Conservation (phyloP, 371 early-diverging fungal genomes). For the Rhizopus delemar region DNA sequence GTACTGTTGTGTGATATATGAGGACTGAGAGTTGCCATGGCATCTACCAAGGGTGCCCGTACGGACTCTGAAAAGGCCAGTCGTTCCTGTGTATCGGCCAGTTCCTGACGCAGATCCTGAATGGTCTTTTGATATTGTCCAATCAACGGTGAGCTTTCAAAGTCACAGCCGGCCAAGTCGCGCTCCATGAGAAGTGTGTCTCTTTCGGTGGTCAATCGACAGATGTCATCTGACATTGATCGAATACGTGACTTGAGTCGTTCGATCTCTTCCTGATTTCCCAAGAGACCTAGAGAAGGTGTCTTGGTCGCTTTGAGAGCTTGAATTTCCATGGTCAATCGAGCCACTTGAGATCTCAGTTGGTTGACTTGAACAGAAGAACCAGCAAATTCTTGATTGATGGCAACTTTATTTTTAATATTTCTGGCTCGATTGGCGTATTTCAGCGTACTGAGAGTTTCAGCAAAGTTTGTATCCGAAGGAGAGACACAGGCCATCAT, state of each 20-base stretch:
- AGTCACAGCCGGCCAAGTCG: conserved; percentile 25
- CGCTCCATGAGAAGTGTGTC: conserved; percentile 58
- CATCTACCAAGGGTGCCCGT: conserved; percentile 37
- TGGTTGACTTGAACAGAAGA: conserved; percentile 64
- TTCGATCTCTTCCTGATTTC: conserved; percentile 48
- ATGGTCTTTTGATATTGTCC: conserved; percentile 52
- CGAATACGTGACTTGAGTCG: conserved; percentile 52
- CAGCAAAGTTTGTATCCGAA: conserved; percentile 75
- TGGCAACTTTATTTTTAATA: conserved; percentile 74
- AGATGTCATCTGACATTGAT: conserved; percentile 49
- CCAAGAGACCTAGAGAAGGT: background rate
- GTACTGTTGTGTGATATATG: conserved; percentile 11
- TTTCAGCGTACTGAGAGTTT: conserved; percentile 88
- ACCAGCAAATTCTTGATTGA: conserved; percentile 48
- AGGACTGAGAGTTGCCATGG: conserved; percentile 21
- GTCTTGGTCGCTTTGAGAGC: conserved; percentile 30
- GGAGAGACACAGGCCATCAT: conserved; percentile 93
- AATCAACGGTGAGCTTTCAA: conserved; percentile 41
- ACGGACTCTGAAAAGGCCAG: conserved; percentile 29
- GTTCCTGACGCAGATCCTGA: conserved; percentile 41
- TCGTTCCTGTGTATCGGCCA: conserved; percentile 37
- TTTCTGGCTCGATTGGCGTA: conserved; percentile 89
- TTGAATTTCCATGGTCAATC: conserved; percentile 64
- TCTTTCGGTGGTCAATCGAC: conserved; percentile 53
- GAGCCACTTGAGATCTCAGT: conserved; percentile 65